Evolutionary conservation across 768 basidiomycete species (phyloP).

Genomic region (Crepidotus variabilis): DNA sequence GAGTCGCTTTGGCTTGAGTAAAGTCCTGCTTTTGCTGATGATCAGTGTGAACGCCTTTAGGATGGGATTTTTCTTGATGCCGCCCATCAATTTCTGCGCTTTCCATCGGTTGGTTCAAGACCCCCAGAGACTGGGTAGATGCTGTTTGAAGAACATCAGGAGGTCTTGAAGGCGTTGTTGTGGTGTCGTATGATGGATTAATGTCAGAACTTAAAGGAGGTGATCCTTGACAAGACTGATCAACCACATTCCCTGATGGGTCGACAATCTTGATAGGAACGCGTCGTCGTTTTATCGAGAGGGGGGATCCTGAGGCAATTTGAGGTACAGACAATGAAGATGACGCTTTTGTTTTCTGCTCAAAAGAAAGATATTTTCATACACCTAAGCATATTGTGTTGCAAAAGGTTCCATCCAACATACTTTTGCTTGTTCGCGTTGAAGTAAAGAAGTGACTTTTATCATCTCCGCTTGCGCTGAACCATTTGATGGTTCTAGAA

Average conservation of each 20-base stretch:
- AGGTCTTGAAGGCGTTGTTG: not conserved
- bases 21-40: slow-evolving; percentile 35
- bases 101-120: not conserved
- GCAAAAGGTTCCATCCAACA: not conserved
- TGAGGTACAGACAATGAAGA: slow-evolving; percentile 14
- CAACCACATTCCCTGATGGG: slow-evolving; percentile 9
- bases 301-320: slow-evolving; percentile 10
- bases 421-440: slow-evolving; percentile 34
- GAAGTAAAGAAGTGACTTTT: slow-evolving; percentile 40
- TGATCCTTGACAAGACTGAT: not conserved
- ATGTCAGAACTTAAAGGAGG: not conserved
- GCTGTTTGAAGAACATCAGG: not conserved
- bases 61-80: not conserved
- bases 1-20: slow-evolving; percentile 53
- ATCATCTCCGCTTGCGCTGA: slow-evolving; percentile 61
- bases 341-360: slow-evolving; percentile 24
- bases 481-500: slow-evolving; percentile 61
- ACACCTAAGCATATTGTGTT: not conserved
- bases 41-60: not conserved
- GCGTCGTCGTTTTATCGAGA: slow-evolving; percentile 43
- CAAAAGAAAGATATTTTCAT: not conserved
- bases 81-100: not conserved
- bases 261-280: slow-evolving; percentile 65
- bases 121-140: not conserved
- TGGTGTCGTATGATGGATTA: not conserved